Base-by-base conservation (phyloP, 441 rosid species). In the Bocquillonia castaneifolia region DNA sequence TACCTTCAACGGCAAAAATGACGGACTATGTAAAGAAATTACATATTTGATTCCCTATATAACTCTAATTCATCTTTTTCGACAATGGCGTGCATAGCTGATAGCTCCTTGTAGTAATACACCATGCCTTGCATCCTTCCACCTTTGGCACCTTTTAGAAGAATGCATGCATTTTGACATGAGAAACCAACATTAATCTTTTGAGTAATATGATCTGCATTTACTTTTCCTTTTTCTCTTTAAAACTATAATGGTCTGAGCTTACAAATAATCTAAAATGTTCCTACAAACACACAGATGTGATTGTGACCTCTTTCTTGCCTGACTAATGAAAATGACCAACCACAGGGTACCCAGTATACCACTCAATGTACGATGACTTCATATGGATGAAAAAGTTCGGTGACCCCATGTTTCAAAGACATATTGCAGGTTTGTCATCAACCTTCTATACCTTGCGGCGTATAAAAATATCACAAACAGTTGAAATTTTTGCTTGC, bases 291-390 rank as follows among this genome's bases (percentile, higher is more conserved):
- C 20, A 42, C 39, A 31, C 14, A 20, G 9, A 51, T 64, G 14
- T 60, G 64, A 58, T 28, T 39, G 17, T 44, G 37, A 20, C 42
- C 37, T 60, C 23, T 62, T 36, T 59, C 51, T 39, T 53, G 23
- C 47, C 63, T 72, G 56, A 55, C 61, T 32, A 36, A 63, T 12
- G 26, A n/a, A 31, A 70, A 52, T 65, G 23, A 60, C 66, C 54
- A 25, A 66, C 54, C 57, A 69, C 85, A 88, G 98, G 76, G 18
- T 88, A 82, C 77, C 93, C 96, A n/a, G 92, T 85, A 25, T 90
- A 92, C 73, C 98, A 92, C 76, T 88, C 95, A 15, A 86, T 86
- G 88, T 92, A 90, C 15, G 96, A 92, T 67, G 95, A 88, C 72
- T 92, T 80, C 57, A 37, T 78, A 68, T 92, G 96, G 98, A 90